These are phyloP conservation scores for Mycena vulgaris DNA, from an alignment of 768 basidiomycete species.

Conservation along the genomic window DNA sequence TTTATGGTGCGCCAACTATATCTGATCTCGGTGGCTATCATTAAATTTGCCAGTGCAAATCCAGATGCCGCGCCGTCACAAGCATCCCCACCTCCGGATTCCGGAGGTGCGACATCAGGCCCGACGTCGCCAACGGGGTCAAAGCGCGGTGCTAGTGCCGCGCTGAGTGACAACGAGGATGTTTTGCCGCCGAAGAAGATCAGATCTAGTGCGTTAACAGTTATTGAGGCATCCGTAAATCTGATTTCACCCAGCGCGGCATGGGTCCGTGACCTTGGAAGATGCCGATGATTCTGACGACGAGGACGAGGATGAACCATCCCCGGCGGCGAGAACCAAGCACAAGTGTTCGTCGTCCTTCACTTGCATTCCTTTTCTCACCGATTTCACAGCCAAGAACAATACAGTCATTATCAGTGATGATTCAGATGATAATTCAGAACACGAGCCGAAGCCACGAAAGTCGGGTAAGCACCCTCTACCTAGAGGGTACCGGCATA, in stretches of 20 bases:
- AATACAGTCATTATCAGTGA: neutral
- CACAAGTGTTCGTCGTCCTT: neutral
- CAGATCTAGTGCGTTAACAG: slow-evolving; percentile 1
- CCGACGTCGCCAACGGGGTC: neutral
- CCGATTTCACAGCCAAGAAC: neutral
- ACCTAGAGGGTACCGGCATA: too few species aligned
- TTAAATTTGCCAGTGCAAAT: neutral
- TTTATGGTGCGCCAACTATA: neutral
- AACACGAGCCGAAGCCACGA: neutral
- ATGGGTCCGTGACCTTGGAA: neutral
- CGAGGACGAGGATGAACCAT: neutral
- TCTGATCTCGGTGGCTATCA: neutral
- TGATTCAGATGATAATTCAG: neutral
- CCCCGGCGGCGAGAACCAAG: neutral
- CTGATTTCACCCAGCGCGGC: neutral
- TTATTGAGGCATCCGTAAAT: neutral
- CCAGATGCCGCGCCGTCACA: neutral
- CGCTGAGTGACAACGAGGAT: neutral
- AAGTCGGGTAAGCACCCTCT: neutral
- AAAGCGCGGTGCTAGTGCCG: neutral
- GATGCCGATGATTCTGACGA: slow-evolving; percentile 2
- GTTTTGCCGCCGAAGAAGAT: neutral
- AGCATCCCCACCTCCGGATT: neutral
- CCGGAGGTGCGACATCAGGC: neutral
- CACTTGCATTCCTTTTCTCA: too few species aligned